Evolutionary conservation across 1,139 yeast species (phyloP), one percentile per base, ranked within the genome.

Genomic region (Taphrina flavorubra): DNA sequence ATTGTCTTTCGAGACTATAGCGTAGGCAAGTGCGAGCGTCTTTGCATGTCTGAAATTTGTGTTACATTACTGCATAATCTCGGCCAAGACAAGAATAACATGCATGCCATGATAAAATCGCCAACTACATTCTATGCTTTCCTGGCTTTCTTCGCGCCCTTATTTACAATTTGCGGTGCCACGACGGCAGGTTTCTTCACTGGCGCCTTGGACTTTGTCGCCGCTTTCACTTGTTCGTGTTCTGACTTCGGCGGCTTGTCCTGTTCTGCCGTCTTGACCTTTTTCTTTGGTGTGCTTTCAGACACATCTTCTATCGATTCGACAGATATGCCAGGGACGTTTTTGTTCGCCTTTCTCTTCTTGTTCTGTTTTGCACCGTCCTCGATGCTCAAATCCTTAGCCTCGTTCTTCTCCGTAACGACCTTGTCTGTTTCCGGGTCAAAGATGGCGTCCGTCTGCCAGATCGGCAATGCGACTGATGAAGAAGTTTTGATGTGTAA

Each of bases 381-480:
- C 13, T 40, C 63, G 49, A 36, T 39, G 36, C 47, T 65, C 14
- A 14, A 80, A 64, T 81, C 80, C n/a, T 74, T 74, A 63, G 81
- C 80, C n/a, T 74, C 74, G 16, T 73, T 76, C n/a, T 74, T 74
- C 42, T 74, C 73, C 11, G 77, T 74, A 59, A 79, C 66, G 11
- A 39, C 51, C 11, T 60, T 53, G 49, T 65, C 65, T 14, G 60
- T 79, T 62, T 78, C 84, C 42, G 79, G 83, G n/a, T 78, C 79
- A 77, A 84, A 86, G 63, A 90, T 82, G 70, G 82, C 83, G 49
- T 88, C 88, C 61, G 88, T 81, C 75, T 87, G 85, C 79, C 82
- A 94, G 71, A 94, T 81, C 53, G 99, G 98, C 75, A 94, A 81
- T 25, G 94, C 85, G 37, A 97, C 97, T 34, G 97, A 90, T 58